phyloP scores from a whole-genome alignment of 2,329 filamentous ascomycete species.

The Penicillium sp. region DNA sequence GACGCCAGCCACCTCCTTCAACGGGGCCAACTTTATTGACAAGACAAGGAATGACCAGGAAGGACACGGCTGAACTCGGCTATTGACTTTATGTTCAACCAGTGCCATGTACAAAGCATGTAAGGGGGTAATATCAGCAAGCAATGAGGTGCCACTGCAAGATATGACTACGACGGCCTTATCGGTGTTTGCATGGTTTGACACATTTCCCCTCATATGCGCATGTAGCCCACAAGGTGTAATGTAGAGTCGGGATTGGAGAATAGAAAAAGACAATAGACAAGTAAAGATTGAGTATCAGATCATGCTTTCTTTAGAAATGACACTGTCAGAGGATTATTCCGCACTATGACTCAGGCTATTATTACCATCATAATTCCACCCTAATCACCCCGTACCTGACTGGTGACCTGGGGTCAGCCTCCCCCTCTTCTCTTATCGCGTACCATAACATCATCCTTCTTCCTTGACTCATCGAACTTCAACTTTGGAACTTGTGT shows the following conservation, averaged over 20 bases:
- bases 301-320: neutral
- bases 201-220: constrained; percentile 4
- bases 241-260: constrained; percentile 7
- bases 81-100: neutral
- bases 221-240: constrained; percentile 5
- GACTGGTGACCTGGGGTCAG: constrained; percentile 12
- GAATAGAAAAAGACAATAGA: neutral
- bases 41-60: neutral
- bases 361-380: constrained; percentile 8
- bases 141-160: neutral
- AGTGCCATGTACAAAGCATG: neutral
- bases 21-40: constrained; percentile 1
- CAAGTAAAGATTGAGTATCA: neutral
- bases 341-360: constrained; percentile 23
- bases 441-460: constrained; percentile 11
- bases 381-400: constrained; percentile 11
- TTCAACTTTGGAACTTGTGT: neutral
- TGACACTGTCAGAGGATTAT: constrained; percentile 3
- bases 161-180: constrained; percentile 3
- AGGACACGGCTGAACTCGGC: neutral
- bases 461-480: constrained; percentile 10
- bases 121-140: neutral
- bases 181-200: constrained; percentile 9
- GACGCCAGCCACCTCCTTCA: neutral
- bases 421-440: constrained; percentile 19